phyloP scores from a whole-genome alignment of 306 rosid genomes.

The Geum urbanum region DNA sequence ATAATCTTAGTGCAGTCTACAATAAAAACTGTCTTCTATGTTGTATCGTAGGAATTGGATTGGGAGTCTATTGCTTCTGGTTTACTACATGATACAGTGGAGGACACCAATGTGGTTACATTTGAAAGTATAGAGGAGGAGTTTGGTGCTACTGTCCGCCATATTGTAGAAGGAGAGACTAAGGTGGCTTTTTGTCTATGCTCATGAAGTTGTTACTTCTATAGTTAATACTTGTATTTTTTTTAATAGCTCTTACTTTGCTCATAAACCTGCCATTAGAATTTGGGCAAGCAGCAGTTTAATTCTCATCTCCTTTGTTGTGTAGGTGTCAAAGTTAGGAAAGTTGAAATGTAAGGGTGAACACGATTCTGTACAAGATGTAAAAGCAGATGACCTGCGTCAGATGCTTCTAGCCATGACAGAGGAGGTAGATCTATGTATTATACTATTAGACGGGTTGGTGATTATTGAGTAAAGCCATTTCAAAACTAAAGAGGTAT shows the following conservation, averaged over 20 bases:
- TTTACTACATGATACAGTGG: slow-evolving; percentile 94
- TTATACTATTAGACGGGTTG: slow-evolving; percentile 20
- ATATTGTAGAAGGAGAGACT: slow-evolving; percentile 98
- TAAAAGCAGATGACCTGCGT: slow-evolving; percentile 92
- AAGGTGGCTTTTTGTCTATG: slow-evolving; percentile 50
- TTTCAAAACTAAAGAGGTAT: slow-evolving; percentile 27
- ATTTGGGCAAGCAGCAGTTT: slow-evolving; percentile 20
- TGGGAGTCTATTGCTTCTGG: slow-evolving; percentile 99
- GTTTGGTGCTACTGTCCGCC: slow-evolving; percentile 84
- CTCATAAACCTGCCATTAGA: slow-evolving; percentile 19
- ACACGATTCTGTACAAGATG: slow-evolving; percentile 79
- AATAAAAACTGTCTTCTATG: slow-evolving; percentile 21
- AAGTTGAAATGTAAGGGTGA: slow-evolving; percentile 84
- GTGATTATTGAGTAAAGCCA: slow-evolving; percentile 21
- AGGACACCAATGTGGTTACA: slow-evolving; percentile 85
- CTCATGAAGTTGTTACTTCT: not conserved
- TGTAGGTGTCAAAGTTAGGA: slow-evolving; percentile 90
- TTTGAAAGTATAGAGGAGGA: slow-evolving; percentile 92
- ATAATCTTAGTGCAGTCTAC: slow-evolving; percentile 19
- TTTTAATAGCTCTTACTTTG: slow-evolving; percentile 10
- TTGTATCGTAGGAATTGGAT: slow-evolving; percentile 72
- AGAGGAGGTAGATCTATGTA: slow-evolving; percentile 65
- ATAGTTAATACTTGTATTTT: not conserved
- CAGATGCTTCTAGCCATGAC: slow-evolving; percentile 99
- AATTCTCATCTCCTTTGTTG: slow-evolving; percentile 23